phyloP scores from a whole-genome alignment of 176 grass and related monocot genomes.

The Triticum urartu region DNA sequence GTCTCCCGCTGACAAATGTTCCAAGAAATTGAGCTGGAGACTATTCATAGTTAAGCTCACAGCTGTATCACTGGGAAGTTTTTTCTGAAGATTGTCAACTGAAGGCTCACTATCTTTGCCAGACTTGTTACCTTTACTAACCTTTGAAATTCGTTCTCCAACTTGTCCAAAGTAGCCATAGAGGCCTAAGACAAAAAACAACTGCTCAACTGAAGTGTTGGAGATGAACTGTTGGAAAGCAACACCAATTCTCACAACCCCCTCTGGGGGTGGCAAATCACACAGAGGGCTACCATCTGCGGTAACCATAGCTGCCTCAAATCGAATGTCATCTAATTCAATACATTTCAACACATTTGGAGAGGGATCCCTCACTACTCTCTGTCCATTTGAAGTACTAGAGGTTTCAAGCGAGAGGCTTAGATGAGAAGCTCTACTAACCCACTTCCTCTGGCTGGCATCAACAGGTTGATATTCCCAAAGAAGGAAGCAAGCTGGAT shows the following conservation, averaged over 20 bases:
- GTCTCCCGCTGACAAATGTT: constrained; percentile 51
- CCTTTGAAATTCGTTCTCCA: constrained; percentile 80
- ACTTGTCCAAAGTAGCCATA: constrained; percentile 93
- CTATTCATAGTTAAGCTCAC: constrained; percentile 75
- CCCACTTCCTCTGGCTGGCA: constrained; percentile 90
- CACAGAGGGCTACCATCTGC: constrained; percentile 86
- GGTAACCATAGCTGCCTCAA: constrained; percentile 96
- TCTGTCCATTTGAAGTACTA: constrained; percentile 43
- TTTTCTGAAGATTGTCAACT: constrained; percentile 55
- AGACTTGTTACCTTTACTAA: constrained; percentile 61
- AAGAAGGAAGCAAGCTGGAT: constrained; percentile 94
- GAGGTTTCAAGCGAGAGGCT: constrained; percentile 88
- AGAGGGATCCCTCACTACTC: constrained; percentile 33
- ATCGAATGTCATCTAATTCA: constrained; percentile 71
- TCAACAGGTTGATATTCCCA: constrained; percentile 95
- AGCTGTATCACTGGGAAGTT: constrained; percentile 91
- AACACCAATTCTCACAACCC: constrained; percentile 92
- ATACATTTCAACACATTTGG: constrained; percentile 84
- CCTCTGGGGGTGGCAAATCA: constrained; percentile 88
- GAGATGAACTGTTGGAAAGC: constrained; percentile 71
- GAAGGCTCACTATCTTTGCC: constrained; percentile 27
- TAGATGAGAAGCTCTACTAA: constrained; percentile 60
- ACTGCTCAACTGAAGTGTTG: constrained; percentile 91
- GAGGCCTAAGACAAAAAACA: constrained; percentile 93
- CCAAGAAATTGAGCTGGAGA: constrained; percentile 89